Base-by-base conservation (phyloP, 345 rosid genomes). In the Euphorbia lathyris region DNA sequence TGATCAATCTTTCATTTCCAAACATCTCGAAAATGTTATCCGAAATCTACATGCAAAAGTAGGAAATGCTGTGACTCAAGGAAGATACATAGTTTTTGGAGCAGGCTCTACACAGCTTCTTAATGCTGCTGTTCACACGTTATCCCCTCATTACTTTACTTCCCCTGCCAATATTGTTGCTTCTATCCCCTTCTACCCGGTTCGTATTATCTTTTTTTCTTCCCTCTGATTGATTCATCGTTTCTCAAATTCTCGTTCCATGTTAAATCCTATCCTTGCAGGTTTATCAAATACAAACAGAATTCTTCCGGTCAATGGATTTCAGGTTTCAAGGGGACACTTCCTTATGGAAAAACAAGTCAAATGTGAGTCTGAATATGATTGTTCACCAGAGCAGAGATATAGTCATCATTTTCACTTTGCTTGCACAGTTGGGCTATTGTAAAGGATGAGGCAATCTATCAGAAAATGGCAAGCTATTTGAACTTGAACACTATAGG, bases 311-410 rank as follows among this genome's bases (percentile, higher is more conserved):
- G 2, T 82, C 88, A 0, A 55, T 1, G 36, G 72, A 74, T 34
- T 77, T 63, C 68, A 58, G 73, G 65, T 89, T 82, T 48, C 74
- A 74, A 73, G 97, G 97, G 66, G 93, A 91, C 58, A 40, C 84
- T 12, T 68, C 81, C 1, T 8, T 0, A 0, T 85, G 89, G 87
- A 62, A 73, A 63, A 72, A 75, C 11, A 70, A 12, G 19, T 66
- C 85, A 2, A 78, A 79, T 66, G 70, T 40, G 9, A 42, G 52
- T 3, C 65, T 26, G 43, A 40, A 78, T 38, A 30, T 84, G 13
- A 75, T 92, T 61, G 96, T 26, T 80, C 93, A 50, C 97, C 97
- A 0, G 87, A 86, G n/a, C n/a, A n/a, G n/a, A n/a, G n/a, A n/a
- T 34, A 7, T 3, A 56, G 6, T 56, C 17, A 25, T 3, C 30